Base-by-base conservation (phyloP, 495 filamentous ascomycete species). In the Xylaria palmicola region DNA sequence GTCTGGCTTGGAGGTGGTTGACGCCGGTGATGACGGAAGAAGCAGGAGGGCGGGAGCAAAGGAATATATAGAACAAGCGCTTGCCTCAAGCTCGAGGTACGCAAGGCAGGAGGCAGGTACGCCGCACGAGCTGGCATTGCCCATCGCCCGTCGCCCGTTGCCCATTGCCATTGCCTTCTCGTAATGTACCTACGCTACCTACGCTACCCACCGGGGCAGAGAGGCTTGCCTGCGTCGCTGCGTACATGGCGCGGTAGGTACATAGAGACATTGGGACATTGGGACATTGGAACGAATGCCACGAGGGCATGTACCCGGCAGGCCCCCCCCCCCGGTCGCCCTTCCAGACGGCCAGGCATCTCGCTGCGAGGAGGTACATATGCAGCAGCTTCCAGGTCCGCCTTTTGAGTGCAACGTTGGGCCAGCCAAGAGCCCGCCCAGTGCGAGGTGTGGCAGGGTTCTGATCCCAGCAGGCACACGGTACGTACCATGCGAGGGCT, bases 381-480 rank as follows among this genome's bases (percentile, higher is more conserved):
- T 56, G 57, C 62, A 62, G 20, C 48, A 57, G 59, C 64, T 62
- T 66, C 51, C 59, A 64, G 57, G 62, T 61, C 66, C 67, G 67
- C 67, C 64, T 60, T 72, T 72, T 72, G 62, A 36, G 44, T 69
- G 65, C 56, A 69, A 72, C 69, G 57, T 67, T 55, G 57, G 61
- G 63, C 62, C 37, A 29, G 41, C 51, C 51, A 60, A 45, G 56
- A 59, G 56, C 58, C 54, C 50, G 56, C 56, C 63, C 61, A 68
- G 61, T 68, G 68, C 62, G 62, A 65, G 41, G n/a, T 51, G 52
- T 41, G 48, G 30, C 62, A 45, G 44, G 52, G 66, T 49, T 60
- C 60, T 51, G 59, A 61, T 68, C 60, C 65, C 55, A 62, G 57
- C 56, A 26, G 15, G 49, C 58, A 62, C 60, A 45, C 47, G 39